A percentile compares a stretch with the other conserved stretches of the same genome.
Evolutionary conservation across 2,329 filamentous ascomycete genomes (phyloP).

Genomic region (Penicillium sumatraense): DNA sequence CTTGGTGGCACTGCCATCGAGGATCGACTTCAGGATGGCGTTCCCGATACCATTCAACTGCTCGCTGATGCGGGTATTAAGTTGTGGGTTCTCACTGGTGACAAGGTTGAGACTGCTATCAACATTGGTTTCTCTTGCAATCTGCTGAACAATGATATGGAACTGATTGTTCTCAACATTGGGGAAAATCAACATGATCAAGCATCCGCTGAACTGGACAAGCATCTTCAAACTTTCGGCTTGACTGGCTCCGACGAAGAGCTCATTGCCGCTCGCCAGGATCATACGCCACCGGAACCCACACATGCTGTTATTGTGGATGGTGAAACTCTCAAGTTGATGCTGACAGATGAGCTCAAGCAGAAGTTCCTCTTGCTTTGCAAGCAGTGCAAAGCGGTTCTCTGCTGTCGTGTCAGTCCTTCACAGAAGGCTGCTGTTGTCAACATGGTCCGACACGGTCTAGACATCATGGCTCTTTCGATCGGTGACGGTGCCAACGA

Average conservation of each 20-base stretch:
- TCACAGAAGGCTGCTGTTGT: slow-evolving; percentile 98
- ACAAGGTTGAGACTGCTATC: slow-evolving; percentile 99
- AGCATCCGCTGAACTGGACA: slow-evolving; percentile 74
- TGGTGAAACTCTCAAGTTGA: slow-evolving; percentile 87
- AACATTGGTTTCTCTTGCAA: slow-evolving; percentile 99
- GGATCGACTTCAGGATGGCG: slow-evolving; percentile 93
- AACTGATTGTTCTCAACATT: slow-evolving; percentile 86
- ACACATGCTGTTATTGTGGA: slow-evolving; percentile 96
- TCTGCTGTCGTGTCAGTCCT: slow-evolving; percentile 96
- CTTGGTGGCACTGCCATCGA: slow-evolving; percentile 96
- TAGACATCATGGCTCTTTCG: slow-evolving; percentile 94
- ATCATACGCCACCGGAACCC: slow-evolving; percentile 81
- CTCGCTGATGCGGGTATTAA: slow-evolving; percentile 95
- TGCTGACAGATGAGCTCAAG: slow-evolving; percentile 78
- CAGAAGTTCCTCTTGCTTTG: slow-evolving; percentile 94
- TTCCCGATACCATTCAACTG: slow-evolving; percentile 91
- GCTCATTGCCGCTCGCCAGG: slow-evolving; percentile 74
- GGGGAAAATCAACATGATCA: slow-evolving; percentile 71
- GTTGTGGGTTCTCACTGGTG: slow-evolving; percentile 95
- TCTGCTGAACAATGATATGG: slow-evolving; percentile 95
- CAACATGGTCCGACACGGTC: slow-evolving; percentile 87
- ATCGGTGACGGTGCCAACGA: slow-evolving; percentile 95
- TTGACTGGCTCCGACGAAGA: slow-evolving; percentile 87
- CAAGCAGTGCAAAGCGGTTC: slow-evolving; percentile 94
- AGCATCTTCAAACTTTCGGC: slow-evolving; percentile 72